These are phyloP conservation scores for Yamadazyma atmosphaerica DNA, from an alignment of 1,139 yeast species.

Conservation along the genomic window DNA sequence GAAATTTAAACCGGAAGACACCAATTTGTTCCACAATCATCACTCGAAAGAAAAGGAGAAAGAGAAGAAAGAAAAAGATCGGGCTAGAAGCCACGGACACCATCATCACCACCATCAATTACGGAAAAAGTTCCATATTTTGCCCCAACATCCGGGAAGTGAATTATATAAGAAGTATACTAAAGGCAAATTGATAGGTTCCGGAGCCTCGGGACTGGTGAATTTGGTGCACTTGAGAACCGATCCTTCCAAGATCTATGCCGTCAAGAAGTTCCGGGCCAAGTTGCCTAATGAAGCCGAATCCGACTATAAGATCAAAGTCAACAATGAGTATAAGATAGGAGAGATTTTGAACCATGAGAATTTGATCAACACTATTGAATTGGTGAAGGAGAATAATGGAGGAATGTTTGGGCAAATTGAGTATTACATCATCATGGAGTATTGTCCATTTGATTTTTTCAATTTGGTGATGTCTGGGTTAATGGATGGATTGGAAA, in stretches of 20 bases:
- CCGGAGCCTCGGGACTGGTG: conserved; percentile 81
- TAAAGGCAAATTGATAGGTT: conserved; percentile 58
- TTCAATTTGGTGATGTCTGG: conserved; percentile 79
- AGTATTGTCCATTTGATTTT: conserved; percentile 72
- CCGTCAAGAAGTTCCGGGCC: conserved; percentile 68
- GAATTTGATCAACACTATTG: conserved; percentile 65
- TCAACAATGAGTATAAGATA: conserved; percentile 64
- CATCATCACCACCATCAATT: background rate
- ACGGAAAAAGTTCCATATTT: conserved; percentile 10
- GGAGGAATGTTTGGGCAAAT: conserved; percentile 26
- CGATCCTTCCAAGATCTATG: conserved; percentile 52
- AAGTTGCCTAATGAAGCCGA: conserved; percentile 53
- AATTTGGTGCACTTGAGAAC: conserved; percentile 50
- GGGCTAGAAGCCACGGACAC: background rate
- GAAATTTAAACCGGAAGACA: conserved; percentile 30
- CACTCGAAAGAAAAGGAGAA: conserved; percentile 10
- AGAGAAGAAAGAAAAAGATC: conserved; percentile 5
- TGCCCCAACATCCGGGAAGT: conserved; percentile 20
- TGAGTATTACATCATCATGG: conserved; percentile 68
- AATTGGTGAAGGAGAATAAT: conserved; percentile 48
- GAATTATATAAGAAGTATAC: conserved; percentile 53
- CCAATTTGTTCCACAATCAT: background rate
- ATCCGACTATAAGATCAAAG: conserved; percentile 58
- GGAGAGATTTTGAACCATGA: conserved; percentile 63
- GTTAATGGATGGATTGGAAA: conserved; percentile 56